Conservation (phyloP, 176 grass and related monocot species). For the Cymbopogon citratus region DNA sequence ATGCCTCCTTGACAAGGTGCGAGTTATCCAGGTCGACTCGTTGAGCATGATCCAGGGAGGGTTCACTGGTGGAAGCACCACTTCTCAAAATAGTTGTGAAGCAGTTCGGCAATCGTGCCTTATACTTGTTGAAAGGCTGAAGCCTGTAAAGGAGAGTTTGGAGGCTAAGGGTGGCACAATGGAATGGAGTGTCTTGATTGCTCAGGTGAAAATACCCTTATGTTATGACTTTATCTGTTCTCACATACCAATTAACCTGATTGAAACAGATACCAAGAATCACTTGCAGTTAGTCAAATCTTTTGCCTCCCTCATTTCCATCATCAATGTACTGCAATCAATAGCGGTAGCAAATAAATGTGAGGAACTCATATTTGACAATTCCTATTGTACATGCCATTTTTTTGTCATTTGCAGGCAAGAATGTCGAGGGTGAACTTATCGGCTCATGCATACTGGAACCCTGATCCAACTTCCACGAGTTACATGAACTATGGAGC, state of each 20-base stretch:
- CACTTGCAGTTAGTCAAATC: too few relatives aligned
- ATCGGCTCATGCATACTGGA: slow-evolving; percentile 53
- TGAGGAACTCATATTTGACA: not conserved
- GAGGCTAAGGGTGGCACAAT: slow-evolving; percentile 33
- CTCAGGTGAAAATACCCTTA: slow-evolving; percentile 36
- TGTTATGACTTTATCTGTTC: too few relatives aligned
- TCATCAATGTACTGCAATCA: not conserved
- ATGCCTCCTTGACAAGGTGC: slow-evolving; percentile 54
- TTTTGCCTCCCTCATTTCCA: too few relatives aligned
- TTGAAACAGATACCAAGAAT: too few relatives aligned
- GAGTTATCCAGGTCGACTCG: slow-evolving; percentile 71
- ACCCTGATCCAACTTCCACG: slow-evolving; percentile 32
- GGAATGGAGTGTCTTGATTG: slow-evolving; percentile 54
- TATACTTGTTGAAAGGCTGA: slow-evolving; percentile 52
- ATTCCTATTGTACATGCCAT: not conserved
- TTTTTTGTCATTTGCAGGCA: slow-evolving; percentile 46
- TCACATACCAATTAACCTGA: not conserved
- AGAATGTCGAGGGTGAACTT: slow-evolving; percentile 43
- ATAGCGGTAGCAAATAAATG: too few relatives aligned
- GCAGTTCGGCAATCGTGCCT: slow-evolving; percentile 51
- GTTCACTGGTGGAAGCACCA: slow-evolving; percentile 71
- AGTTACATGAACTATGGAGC: slow-evolving; percentile 79
- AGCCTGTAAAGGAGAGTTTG: slow-evolving; percentile 56
- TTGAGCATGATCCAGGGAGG: slow-evolving; percentile 75
- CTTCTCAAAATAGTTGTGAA: slow-evolving; percentile 71